Base-by-base conservation (phyloP, 768 basidiomycete genomes). In the Chalciporus piperatus region DNA sequence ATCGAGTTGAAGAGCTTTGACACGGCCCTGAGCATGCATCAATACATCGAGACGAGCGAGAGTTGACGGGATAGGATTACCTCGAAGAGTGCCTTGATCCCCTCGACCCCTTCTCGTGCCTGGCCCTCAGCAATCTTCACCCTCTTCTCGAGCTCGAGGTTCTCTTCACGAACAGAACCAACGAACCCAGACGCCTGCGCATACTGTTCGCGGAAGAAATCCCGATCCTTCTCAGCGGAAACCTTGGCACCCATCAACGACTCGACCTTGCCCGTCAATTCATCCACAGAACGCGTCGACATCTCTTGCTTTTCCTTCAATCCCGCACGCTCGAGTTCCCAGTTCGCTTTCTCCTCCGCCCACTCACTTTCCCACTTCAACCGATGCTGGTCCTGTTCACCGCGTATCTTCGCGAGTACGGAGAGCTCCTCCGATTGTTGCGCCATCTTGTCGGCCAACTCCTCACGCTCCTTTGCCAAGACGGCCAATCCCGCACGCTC, bases 121-220 rank as follows among this genome's bases (percentile, higher is more conserved):
- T 83, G 84, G 11, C 66, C 72, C 60, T 82, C 79, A 4, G 83
- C 79, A 22, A 82, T 74, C 59, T 69, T 60, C 8, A 64, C 68
- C 22, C 75, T 76, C 49, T 76, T 63, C 62, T 77, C 72, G 22
- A 86, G 67, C 13, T 77, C 75, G 22, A 51, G 53, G 57, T 85
- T 85, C 60, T 83, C 82, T 16, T 68, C 63, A 6, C 72, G 70
- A 22, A 80, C 69, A 3, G 72, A 65, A 1, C 67, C 64, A 5
- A 76, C 78, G 30, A 73, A 83, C 1, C 52, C 72, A 12, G 83
- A 84, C 2, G 82, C 83, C 46, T 74, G 69, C 10, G 53, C 58
- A 50, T 85, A 85, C 48, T 78, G 75, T 33, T 78, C 80, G 23
- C 74, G 74, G 69, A 86, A 79, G 54, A 82, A 76, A 12, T 82